Conservation (phyloP, 768 basidiomycete species). For the Macrolepiota albuminosa region DNA sequence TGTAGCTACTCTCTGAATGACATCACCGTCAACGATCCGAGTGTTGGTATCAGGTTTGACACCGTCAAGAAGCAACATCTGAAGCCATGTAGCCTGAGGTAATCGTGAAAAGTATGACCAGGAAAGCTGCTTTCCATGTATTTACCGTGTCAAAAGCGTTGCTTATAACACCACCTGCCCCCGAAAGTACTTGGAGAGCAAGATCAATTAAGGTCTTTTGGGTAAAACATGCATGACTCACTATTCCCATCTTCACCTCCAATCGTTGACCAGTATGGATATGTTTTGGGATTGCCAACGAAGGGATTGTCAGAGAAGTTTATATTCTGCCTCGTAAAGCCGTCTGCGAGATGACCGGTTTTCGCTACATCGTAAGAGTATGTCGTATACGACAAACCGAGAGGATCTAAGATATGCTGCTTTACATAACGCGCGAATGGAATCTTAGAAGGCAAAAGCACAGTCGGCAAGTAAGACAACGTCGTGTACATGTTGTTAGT, state of each 20-base stretch:
- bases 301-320: slow-evolving; percentile 11
- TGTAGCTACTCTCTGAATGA: background rate
- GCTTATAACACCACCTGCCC: slow-evolving; percentile 24
- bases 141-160: slow-evolving; percentile 22
- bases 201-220: background rate
- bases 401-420: slow-evolving; percentile 24
- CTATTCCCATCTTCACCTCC: slow-evolving; percentile 23
- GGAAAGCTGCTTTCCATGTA: background rate
- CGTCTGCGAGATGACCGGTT: slow-evolving; percentile 23
- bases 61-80: slow-evolving; percentile 15
- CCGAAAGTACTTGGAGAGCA: slow-evolving; percentile 19
- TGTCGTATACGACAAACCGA: slow-evolving; percentile 24
- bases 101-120: background rate
- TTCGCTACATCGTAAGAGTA: slow-evolving; percentile 25
- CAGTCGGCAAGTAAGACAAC: slow-evolving; percentile 24
- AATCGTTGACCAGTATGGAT: slow-evolving; percentile 17
- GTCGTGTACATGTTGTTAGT: slow-evolving; percentile 25
- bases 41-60: slow-evolving; percentile 7
- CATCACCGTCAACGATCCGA: slow-evolving; percentile 1
- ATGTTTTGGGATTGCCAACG: slow-evolving; percentile 6
- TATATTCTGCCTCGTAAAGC: slow-evolving; percentile 16
- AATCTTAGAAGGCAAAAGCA: slow-evolving; percentile 20
- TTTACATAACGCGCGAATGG: slow-evolving; percentile 26
- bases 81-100: slow-evolving; percentile 17
- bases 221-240: slow-evolving; percentile 4